Percentiles rank a stretch among this genome's conserved stretches.
These are phyloP conservation scores for Echeveria elegans DNA, from an alignment of 164 flowering plant genomes.

Conservation along the genomic window DNA sequence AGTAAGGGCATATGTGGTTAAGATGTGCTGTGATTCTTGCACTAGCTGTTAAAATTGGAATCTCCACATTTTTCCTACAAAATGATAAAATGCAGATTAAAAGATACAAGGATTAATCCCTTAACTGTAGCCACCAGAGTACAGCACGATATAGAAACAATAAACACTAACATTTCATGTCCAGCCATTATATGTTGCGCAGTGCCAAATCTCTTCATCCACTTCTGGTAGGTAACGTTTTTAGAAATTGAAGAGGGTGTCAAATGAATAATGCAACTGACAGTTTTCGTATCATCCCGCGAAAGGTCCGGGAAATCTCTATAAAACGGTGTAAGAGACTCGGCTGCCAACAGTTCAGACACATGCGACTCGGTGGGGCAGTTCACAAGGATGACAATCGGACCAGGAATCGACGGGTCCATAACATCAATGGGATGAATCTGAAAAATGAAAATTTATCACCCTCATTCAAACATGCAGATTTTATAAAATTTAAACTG, in stretches of 20 bases:
- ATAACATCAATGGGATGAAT: constrained; percentile 89
- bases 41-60: constrained; percentile 78
- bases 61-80: constrained; percentile 70
- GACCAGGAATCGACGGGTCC: constrained; percentile 90
- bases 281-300: constrained; percentile 30
- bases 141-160: background rate
- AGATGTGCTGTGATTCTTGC: constrained; percentile 76
- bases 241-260: constrained; percentile 54
- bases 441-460: constrained; percentile 26
- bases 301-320: constrained; percentile 22
- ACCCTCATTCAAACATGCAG: too few relatives aligned
- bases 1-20: constrained; percentile 82
- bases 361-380: constrained; percentile 78
- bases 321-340: constrained; percentile 50
- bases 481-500: background rate
- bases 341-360: constrained; percentile 35
- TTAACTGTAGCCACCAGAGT: background rate
- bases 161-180: constrained; percentile 52
- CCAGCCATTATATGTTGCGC: constrained; percentile 97
- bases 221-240: constrained; percentile 40
- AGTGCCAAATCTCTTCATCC: constrained; percentile 80
- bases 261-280: constrained; percentile 75
- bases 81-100: constrained; percentile 1
- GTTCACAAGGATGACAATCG: constrained; percentile 81
- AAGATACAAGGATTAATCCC: background rate